A percentile compares a stretch with the other conserved stretches of the same genome.
Conservation (phyloP, 169 alveolate species). For the Plasmodium coatneyi region DNA sequence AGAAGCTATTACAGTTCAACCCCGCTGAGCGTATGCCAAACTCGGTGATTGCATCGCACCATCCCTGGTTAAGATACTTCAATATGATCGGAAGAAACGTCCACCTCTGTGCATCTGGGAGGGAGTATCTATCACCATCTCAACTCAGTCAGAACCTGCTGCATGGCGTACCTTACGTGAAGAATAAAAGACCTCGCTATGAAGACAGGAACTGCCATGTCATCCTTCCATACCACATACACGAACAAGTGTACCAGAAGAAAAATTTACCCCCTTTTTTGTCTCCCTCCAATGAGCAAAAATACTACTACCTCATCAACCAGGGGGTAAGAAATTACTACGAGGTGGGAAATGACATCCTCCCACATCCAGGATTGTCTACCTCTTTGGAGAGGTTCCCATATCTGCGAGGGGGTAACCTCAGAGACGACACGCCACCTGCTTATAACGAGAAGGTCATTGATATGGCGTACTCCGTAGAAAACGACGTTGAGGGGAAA, state of each 20-base stretch:
- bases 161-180: neutral
- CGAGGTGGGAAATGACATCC: neutral
- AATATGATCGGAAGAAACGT: neutral
- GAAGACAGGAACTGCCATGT: neutral
- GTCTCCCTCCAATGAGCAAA: neutral
- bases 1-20: constrained; percentile 87
- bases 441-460: neutral
- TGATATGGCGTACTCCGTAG: neutral
- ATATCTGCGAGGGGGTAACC: neutral
- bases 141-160: neutral
- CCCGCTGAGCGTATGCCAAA: constrained; percentile 86
- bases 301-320: neutral
- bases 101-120: neutral
- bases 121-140: neutral
- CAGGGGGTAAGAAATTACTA: neutral
- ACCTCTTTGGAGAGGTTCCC: neutral
- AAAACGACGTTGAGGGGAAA: neutral
- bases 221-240: neutral
- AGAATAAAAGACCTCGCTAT: neutral
- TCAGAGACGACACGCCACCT: neutral
- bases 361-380: neutral
- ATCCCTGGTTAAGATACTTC: constrained; percentile 90
- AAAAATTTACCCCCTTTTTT: neutral
- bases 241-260: neutral
- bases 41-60: constrained; percentile 88